These are phyloP conservation scores for Leptographium lundbergii DNA, from an alignment of 2,329 filamentous ascomycete genomes.

Conservation along the genomic window DNA sequence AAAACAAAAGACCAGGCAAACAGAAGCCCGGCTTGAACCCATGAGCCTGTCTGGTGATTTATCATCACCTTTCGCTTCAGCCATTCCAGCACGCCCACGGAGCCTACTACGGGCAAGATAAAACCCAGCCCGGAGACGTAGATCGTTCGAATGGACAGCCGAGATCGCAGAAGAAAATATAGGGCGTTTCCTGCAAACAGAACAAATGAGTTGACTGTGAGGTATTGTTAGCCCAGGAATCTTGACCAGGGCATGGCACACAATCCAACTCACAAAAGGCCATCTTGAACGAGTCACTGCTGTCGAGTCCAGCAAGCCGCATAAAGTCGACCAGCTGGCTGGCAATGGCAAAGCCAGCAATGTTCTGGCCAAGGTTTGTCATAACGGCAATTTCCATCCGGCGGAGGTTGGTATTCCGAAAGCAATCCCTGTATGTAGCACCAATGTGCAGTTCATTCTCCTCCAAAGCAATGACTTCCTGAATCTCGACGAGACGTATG, in stretches of 20 bases:
- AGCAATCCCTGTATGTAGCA: conserved; percentile 37
- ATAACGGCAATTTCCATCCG: conserved; percentile 40
- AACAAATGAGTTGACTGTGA: conserved; percentile 10
- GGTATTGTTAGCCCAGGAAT: background rate
- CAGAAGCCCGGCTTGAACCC: conserved; percentile 27
- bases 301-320: conserved; percentile 21
- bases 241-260: background rate
- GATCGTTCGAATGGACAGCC: conserved; percentile 31
- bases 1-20: conserved; percentile 28
- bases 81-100: conserved; percentile 28
- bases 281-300: conserved; percentile 26
- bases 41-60: conserved; percentile 15
- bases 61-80: conserved; percentile 22
- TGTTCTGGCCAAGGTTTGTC: conserved; percentile 16
- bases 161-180: conserved; percentile 26
- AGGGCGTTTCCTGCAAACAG: conserved; percentile 28
- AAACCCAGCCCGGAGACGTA: conserved; percentile 23
- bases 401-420: conserved; percentile 34
- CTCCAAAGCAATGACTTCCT: conserved; percentile 45
- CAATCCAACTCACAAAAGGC: conserved; percentile 11
- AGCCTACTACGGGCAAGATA: conserved; percentile 22
- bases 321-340: conserved; percentile 18
- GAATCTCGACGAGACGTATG: conserved; percentile 34
- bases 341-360: conserved; percentile 23
- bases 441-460: conserved; percentile 31